A percentile compares a stretch with the other conserved stretches of the same genome.
Conservation (phyloP, 148 eudicot species). For the Nepenthes mirabilis region DNA sequence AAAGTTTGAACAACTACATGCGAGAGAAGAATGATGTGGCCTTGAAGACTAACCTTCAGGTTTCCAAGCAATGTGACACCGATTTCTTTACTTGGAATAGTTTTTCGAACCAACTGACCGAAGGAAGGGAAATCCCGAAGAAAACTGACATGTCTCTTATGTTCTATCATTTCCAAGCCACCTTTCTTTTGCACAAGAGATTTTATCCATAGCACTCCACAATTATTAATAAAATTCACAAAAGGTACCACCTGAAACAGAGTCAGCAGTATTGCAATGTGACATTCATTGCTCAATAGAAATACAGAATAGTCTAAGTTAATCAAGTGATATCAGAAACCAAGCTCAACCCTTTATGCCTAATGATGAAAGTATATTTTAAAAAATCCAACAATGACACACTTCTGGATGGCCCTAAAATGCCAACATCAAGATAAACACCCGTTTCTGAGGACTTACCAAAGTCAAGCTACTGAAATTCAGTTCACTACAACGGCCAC, state of each 20-base stretch:
- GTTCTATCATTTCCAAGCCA: constrained; percentile 16
- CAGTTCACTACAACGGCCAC: constrained; percentile 25
- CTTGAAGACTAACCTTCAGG: constrained; percentile 34
- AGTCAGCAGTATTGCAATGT: neutral
- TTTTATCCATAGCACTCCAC: constrained; percentile 39
- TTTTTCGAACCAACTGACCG: constrained; percentile 26
- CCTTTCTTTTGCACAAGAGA: constrained; percentile 17
- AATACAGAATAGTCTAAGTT: neutral
- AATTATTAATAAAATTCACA: constrained; percentile 33
- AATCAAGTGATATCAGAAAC: too few relatives aligned
- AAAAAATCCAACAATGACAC: neutral
- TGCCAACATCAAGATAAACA: neutral
- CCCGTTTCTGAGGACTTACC: constrained; percentile 26
- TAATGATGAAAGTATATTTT: neutral
- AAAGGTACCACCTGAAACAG: constrained; percentile 62
- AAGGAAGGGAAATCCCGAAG: constrained; percentile 21
- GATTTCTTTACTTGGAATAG: constrained; percentile 40
- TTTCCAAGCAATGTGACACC: constrained; percentile 60
- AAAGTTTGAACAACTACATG: neutral
- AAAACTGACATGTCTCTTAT: constrained; percentile 13
- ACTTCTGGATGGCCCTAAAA: neutral
- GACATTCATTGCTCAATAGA: too few relatives aligned
- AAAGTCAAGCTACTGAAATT: constrained; percentile 24
- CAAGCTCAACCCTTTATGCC: too few relatives aligned
- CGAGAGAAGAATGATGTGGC: neutral